Evolutionary conservation across 768 basidiomycete genomes (phyloP).

Genomic region (Hypholoma fasciculare): DNA sequence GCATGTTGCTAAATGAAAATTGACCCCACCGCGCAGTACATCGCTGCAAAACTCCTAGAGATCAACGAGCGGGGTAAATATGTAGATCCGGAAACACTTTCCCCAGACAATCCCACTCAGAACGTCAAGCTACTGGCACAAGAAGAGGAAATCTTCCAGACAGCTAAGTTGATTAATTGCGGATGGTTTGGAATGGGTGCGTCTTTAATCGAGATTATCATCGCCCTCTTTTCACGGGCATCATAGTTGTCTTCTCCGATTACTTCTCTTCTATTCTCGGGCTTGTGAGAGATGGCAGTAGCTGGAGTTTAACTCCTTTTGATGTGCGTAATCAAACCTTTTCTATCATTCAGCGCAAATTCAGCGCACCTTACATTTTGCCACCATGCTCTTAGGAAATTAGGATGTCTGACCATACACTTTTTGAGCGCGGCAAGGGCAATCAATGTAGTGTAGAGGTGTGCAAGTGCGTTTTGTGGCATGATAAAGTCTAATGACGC

Average conservation of each 20-base stretch:
- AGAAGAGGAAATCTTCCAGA: slow-evolving; percentile 85
- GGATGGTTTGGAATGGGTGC: slow-evolving; percentile 71
- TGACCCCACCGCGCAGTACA: slow-evolving; percentile 50
- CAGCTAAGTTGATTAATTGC: slow-evolving; percentile 73
- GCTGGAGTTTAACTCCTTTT: slow-evolving; percentile 79
- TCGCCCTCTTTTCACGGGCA: not conserved
- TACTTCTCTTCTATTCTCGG: slow-evolving; percentile 83
- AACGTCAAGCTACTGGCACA: slow-evolving; percentile 44
- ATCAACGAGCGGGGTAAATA: slow-evolving; percentile 78
- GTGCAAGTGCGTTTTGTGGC: slow-evolving; percentile 5
- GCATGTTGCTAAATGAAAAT: not conserved
- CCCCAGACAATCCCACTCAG: slow-evolving; percentile 32
- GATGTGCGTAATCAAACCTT: slow-evolving; percentile 38
- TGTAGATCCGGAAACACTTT: slow-evolving; percentile 50
- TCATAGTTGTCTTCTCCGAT: slow-evolving; percentile 70
- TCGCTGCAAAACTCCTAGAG: slow-evolving; percentile 72
- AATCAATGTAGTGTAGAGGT: slow-evolving; percentile 86
- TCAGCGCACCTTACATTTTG: no score
- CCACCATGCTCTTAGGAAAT: slow-evolving; percentile 51
- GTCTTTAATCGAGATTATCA: slow-evolving; percentile 5
- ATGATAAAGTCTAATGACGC: not conserved
- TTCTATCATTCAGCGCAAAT: no score
- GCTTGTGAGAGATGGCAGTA: slow-evolving; percentile 71
- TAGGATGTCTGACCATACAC: slow-evolving; percentile 54
- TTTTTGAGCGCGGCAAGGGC: slow-evolving; percentile 79